Conservation (phyloP, 2,329 filamentous ascomycete species). For the Fusarium dlaminii region DNA sequence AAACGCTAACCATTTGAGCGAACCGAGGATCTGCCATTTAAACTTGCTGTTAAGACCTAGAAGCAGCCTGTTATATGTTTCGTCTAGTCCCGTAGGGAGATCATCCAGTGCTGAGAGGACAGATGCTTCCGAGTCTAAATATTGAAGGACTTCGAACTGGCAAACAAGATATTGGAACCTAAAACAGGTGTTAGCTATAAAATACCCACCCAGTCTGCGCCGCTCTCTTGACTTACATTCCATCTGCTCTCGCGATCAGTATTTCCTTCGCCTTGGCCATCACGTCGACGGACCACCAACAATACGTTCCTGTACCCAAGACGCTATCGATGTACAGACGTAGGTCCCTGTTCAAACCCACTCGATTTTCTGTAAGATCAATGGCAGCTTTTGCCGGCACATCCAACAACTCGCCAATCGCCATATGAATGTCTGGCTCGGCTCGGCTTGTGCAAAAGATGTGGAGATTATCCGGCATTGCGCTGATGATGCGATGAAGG, state of each 20-base stretch:
- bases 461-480: background rate
- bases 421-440: accelerated
- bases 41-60: accelerated
- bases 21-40: accelerated
- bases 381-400: accelerated
- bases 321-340: background rate
- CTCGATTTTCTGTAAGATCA: accelerated
- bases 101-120: accelerated
- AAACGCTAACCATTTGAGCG: background rate
- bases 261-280: accelerated
- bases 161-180: background rate
- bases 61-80: background rate
- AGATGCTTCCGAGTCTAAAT: background rate
- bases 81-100: accelerated
- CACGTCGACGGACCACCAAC: accelerated
- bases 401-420: accelerated
- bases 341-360: accelerated
- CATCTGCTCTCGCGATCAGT: background rate
- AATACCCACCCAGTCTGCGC: accelerated
- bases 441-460: background rate
- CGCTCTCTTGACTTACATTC: accelerated
- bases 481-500: accelerated
- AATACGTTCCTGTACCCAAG: accelerated
- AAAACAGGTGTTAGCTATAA: accelerated
- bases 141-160: background rate